Evolutionary conservation across 2,329 filamentous ascomycete genomes (phyloP), one percentile per base, ranked within the genome.

Genomic region (Xylaria sp.): DNA sequence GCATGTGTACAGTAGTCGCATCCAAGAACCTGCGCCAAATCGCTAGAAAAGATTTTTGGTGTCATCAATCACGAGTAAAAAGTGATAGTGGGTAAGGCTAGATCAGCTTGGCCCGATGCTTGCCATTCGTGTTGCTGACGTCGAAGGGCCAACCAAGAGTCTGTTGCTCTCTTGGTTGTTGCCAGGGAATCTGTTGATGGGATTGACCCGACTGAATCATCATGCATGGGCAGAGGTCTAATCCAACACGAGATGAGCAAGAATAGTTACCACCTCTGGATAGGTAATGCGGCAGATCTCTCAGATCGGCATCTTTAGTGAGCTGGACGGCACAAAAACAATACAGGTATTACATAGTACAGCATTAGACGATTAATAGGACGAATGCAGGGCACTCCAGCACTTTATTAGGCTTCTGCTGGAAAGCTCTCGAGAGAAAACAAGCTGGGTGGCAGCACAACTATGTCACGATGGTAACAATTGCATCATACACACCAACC

Each of bases 401-500:
- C 31, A 33, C 31, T 33, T 33, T 42, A 19, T 25, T 7, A 14
- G n/a, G 4, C 12, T 9, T 9, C 33, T 14, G 46, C 37, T 46
- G 12, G 42, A 45, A 28, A 3, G 23, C 33, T 42, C 14, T 43
- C 14, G 37, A 17, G 46, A 38, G 33, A 55, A 63, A 63, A 56
- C 61, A 60, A 45, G 61, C 40, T 63, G 45, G 56, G 31, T 52
- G 9, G 28, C 28, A 31, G 37, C 61, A 52, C 51, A 15, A 55
- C 47, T 31, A 58, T 58, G 46, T 61, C 53, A 57, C 59, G 50
- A 61, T 61, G 52, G 47, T 51, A 61, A 57, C 53, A 52, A 64
- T 64, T 64, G 61, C 61, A 64, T 64, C 57, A 64, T 64, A 54
- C 11, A 43, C 55, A 53, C 50, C 33, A 55, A 42, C 50, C 40